Base-by-base conservation (phyloP, 148 eudicot species). In the Euryodendron excelsum region DNA sequence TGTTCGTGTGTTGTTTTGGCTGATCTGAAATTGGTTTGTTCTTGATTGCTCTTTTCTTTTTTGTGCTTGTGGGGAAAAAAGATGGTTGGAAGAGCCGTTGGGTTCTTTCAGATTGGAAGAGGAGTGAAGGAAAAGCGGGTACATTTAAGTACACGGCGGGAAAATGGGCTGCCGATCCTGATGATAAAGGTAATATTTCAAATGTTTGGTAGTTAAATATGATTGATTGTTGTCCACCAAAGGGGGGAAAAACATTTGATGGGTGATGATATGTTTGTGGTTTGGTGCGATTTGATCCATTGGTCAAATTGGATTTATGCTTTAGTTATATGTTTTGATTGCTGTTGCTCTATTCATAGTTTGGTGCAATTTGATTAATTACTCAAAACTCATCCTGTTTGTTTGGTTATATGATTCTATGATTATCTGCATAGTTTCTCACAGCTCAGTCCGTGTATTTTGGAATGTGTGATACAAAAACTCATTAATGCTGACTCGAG, bases 101-200 rank as follows among this genome's bases (percentile, higher is more conserved):
- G 98, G 95, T 94, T 27, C 73, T 77, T 72, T 94, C 98, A 4
- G 98, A 94, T 78, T 94, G 98, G 98, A 94, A 92, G 75, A 94
- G 92, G 75, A 84, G 80, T 65, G 98, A 94, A 80, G 97, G 97
- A 34, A 94, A 92, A 83, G 98, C 98, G 0, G 98, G 98, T 48
- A 76, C 84, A 4, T 94, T 91, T 72, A 94, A 94, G 90, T 93
- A 94, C 82, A 81, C 97, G 3, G 89, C 97, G 21, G 98, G 98
- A 25, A 92, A 85, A 65, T 94, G 98, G 98, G 75, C 91, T 68
- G 95, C 88, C 63, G 98, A 94, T 88, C 98, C 93, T 80, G 94
- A 94, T 86, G 98, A 94, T 71, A 92, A 85, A 92, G 98, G 98
- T 93, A 80, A 14, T 39, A 34, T 14, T 45, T 69, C 27, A 45